Percentiles rank a stretch among this genome's conserved stretches.
phyloP scores from a whole-genome alignment of 2,329 filamentous ascomycete genomes.

The Trichocomaceae sp. region DNA sequence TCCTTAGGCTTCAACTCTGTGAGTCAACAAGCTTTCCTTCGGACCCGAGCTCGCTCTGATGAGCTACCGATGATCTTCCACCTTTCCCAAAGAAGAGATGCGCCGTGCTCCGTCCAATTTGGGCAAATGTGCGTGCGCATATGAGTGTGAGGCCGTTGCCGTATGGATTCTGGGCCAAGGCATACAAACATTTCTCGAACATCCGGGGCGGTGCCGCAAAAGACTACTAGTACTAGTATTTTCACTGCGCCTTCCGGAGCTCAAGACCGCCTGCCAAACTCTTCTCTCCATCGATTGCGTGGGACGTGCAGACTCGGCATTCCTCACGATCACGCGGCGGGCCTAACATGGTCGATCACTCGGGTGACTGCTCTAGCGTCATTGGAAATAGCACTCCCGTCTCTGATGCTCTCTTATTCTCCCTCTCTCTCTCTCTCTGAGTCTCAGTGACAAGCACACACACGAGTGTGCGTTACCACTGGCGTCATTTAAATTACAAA shows the following conservation, averaged over 20 bases:
- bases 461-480: background rate
- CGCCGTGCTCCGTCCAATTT: background rate
- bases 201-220: background rate
- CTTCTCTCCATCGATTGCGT: background rate
- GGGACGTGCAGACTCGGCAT: slow-evolving; percentile 9
- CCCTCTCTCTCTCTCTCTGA: background rate
- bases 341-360: slow-evolving; percentile 21
- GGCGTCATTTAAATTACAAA: slow-evolving; percentile 1
- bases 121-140: background rate
- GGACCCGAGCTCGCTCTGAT: slow-evolving; percentile 1
- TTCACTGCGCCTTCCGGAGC: background rate
- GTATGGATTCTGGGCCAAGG: background rate
- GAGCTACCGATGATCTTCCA: slow-evolving; percentile 2
- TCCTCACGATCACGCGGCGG: slow-evolving; percentile 28
- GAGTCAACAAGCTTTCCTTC: background rate
- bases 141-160: background rate
- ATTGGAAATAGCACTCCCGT: slow-evolving; percentile 7
- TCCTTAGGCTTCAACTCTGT: no score
- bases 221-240: no score
- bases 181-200: background rate
- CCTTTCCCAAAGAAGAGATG: background rate
- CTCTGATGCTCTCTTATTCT: background rate
- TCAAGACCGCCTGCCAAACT: background rate
- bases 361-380: slow-evolving; percentile 29
- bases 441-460: background rate